These are phyloP conservation scores for Globisporangium splendens DNA, from an alignment of 352 stramenopile genomes.

Conservation along the genomic window DNA sequence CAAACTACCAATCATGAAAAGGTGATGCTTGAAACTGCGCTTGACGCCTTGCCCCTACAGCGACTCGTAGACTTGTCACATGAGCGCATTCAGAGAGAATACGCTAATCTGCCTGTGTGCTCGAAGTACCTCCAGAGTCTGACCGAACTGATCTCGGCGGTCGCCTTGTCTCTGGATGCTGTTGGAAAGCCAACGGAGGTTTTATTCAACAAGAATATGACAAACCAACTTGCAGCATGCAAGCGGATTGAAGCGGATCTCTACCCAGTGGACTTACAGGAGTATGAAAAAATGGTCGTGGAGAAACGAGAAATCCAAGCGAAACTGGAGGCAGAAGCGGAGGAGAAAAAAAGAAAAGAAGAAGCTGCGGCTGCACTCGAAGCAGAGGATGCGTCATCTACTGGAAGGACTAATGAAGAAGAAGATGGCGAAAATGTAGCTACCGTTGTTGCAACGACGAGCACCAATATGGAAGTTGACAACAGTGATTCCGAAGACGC, in stretches of 20 bases:
- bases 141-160: constrained; percentile 74
- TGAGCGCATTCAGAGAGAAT: constrained; percentile 76
- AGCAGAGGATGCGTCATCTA: constrained; percentile 18
- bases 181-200: constrained; percentile 44
- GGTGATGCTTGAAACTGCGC: constrained; percentile 27
- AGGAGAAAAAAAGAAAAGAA: constrained; percentile 39
- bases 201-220: constrained; percentile 45
- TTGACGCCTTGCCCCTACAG: constrained; percentile 58
- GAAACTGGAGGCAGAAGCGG: constrained; percentile 39
- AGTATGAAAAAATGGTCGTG: constrained; percentile 59
- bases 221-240: constrained; percentile 42
- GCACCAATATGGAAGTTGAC: constrained; percentile 81
- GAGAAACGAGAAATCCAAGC: constrained; percentile 39
- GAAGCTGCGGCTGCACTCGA: constrained; percentile 30
- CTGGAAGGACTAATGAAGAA: constrained; percentile 16
- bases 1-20: constrained; percentile 21
- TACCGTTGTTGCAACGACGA: constrained; percentile 28
- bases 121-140: constrained; percentile 86
- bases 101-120: constrained; percentile 67
- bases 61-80: constrained; percentile 70
- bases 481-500: constrained; percentile 78
- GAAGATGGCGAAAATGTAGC: constrained; percentile 22
- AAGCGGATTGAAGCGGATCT: constrained; percentile 63
- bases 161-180: constrained; percentile 52
- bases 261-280: constrained; percentile 55